These are phyloP conservation scores for Dryas octopetala DNA, from an alignment of 306 rosid species.

Conservation along the genomic window DNA sequence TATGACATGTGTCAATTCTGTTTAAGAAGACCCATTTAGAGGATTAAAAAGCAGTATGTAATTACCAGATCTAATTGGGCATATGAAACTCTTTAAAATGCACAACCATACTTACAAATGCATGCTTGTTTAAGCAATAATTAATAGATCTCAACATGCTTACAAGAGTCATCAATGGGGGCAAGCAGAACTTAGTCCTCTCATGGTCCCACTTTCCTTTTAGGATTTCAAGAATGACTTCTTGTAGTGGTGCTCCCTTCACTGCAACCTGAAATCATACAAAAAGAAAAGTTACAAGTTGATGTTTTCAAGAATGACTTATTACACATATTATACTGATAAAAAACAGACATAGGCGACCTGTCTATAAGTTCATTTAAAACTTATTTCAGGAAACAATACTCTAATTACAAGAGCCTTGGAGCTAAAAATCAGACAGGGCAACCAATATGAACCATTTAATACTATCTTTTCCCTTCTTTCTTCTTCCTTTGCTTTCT, in stretches of 20 bases:
- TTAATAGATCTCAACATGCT: conserved; percentile 36
- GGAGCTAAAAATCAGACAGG: neutral
- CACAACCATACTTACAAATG: conserved; percentile 11
- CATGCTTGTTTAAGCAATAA: conserved; percentile 13
- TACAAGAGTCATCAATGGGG: conserved; percentile 95
- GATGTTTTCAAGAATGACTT: neutral
- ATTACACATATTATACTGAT: neutral
- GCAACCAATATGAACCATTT: neutral
- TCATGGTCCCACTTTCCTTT: conserved; percentile 89
- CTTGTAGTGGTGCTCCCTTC: conserved; percentile 48
- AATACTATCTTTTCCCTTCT: neutral
- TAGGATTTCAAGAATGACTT: conserved; percentile 56
- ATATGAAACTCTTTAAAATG: conserved; percentile 5
- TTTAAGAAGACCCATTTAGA: no score
- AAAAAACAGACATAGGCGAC: neutral
- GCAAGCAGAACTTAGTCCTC: conserved; percentile 79
- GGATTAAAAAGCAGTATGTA: no score
- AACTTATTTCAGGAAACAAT: neutral
- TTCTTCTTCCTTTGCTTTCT: no score
- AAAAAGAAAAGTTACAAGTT: neutral
- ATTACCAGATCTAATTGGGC: no score
- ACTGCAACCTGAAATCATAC: conserved; percentile 53
- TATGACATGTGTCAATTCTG: no score
- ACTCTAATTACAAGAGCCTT: neutral
- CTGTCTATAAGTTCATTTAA: neutral